Evolutionary conservation across 805 yeast genomes (phyloP), one percentile per base, ranked within the genome.

Genomic region (Hanseniaspora vineae): DNA sequence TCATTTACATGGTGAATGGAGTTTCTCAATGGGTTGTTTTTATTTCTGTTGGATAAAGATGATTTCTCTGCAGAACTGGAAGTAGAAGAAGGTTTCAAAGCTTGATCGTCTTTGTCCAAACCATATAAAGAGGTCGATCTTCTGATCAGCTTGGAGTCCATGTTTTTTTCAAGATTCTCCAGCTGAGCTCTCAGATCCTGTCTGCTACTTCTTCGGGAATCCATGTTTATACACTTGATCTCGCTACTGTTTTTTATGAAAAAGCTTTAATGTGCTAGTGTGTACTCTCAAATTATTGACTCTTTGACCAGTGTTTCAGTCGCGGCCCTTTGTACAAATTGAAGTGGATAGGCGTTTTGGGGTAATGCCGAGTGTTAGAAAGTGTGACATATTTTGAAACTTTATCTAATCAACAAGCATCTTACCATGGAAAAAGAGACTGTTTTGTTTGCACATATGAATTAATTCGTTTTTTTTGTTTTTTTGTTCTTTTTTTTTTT

Each of bases 151-250:
- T 43, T 51, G 31, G 31, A 12, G 18, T 40, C 43, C 12, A 18
- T 20, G n/a, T 18, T 40, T 12, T 23, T 50, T 44, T 58, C 62
- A 44, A 57, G 51, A 20, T 50, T 50, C 31, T 58, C 61, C 42
- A 59, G 47, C 42, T 59, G 58, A 13, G 56, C 46, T 32, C 35
- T 12, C 29, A 44, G 18, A 23, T 40, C 43, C n/a, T 13, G n/a
- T 40, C 43, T 40, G 18, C 43, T 40, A 19, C 15, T 19, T 15
- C 43, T 40, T 23, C 32, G 19, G n/a, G 40, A 37, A 14, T 14
- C 40, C 40, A 37, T 37, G 29, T 23, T 23, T 23, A 23, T 23
- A 23, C 29, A 23, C 29, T 23, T 23, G 29, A 23, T 23, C 29
- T 23, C 29, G 29, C 19, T 10, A n/a, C 12, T 37, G 40, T 37